phyloP scores from a whole-genome alignment of 192 early-diverging fungal genomes.

The Oehlia diaphana region DNA sequence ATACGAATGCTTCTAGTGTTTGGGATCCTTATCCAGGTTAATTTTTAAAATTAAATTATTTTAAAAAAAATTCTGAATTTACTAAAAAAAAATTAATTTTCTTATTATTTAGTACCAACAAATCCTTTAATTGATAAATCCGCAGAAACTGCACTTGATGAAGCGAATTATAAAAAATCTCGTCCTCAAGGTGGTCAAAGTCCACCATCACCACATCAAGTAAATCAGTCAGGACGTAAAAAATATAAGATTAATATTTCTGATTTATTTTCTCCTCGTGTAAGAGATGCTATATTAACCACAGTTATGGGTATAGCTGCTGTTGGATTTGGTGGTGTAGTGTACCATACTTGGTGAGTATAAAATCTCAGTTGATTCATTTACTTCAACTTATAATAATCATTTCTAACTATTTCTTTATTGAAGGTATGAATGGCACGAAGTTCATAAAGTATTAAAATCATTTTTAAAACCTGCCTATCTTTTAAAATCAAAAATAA shows the following conservation, averaged over 20 bases:
- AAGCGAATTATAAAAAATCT: background rate
- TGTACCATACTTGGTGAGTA: slow-evolving; percentile 20
- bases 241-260: too few species aligned
- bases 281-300: slow-evolving; percentile 29
- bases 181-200: background rate
- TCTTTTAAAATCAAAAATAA: slow-evolving; percentile 9
- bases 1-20: slow-evolving; percentile 26
- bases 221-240: too few species aligned
- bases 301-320: slow-evolving; percentile 28
- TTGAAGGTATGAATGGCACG: slow-evolving; percentile 28
- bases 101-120: background rate
- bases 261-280: slow-evolving; percentile 12
- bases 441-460: slow-evolving; percentile 15
- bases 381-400: background rate
- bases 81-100: background rate
- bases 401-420: background rate
- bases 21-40: slow-evolving; percentile 30
- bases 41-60: background rate
- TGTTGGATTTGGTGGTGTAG: slow-evolving; percentile 22
- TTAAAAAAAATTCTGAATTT: too few species aligned
- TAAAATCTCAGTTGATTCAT: background rate
- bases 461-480: background rate
- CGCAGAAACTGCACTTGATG: slow-evolving; percentile 22
- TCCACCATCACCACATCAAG: background rate
- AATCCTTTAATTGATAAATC: slow-evolving; percentile 29